A percentile compares a stretch with the other conserved stretches of the same genome.
Conservation (phyloP, 768 basidiomycete species). For the Suillus paluster region DNA sequence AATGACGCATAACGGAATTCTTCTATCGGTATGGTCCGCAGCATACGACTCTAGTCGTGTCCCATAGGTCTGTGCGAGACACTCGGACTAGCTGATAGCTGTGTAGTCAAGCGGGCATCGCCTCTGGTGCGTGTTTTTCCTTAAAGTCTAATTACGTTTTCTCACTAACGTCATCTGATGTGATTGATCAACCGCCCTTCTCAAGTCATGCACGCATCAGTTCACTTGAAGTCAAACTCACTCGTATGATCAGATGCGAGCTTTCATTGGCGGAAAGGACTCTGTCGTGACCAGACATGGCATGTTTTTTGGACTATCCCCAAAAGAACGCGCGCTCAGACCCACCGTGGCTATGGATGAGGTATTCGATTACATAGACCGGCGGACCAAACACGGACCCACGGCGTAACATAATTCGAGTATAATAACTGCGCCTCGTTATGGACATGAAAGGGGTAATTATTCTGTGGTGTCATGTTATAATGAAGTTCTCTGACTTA, state of each 20-base stretch:
- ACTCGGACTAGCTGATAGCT: constrained; percentile 16
- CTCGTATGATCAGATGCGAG: neutral
- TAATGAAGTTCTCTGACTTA: constrained; percentile 9
- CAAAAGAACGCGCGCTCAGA: neutral
- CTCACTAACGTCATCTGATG: constrained; percentile 38
- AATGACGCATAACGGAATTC: constrained; percentile 37
- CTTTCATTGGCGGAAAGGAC: neutral
- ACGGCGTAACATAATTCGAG: constrained; percentile 15
- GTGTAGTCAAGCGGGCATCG: constrained; percentile 17
- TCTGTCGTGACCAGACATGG: neutral
- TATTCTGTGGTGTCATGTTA: neutral
- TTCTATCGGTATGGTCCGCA: constrained; percentile 26
- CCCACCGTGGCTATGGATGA: neutral
- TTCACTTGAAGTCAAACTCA: neutral
- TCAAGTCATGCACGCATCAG: neutral
- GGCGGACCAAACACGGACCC: neutral
- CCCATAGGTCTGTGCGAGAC: constrained; percentile 17
- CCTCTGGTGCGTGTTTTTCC: constrained; percentile 37
- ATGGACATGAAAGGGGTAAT: constrained; percentile 24
- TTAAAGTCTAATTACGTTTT: constrained; percentile 44
- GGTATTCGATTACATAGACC: neutral
- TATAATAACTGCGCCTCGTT: constrained; percentile 12
- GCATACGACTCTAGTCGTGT: constrained; percentile 5
- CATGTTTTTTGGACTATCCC: constrained; percentile 1
- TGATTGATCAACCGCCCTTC: constrained; percentile 6